phyloP scores from a whole-genome alignment of 2,329 filamentous ascomycete species.

The Beauveria bassiana region DNA sequence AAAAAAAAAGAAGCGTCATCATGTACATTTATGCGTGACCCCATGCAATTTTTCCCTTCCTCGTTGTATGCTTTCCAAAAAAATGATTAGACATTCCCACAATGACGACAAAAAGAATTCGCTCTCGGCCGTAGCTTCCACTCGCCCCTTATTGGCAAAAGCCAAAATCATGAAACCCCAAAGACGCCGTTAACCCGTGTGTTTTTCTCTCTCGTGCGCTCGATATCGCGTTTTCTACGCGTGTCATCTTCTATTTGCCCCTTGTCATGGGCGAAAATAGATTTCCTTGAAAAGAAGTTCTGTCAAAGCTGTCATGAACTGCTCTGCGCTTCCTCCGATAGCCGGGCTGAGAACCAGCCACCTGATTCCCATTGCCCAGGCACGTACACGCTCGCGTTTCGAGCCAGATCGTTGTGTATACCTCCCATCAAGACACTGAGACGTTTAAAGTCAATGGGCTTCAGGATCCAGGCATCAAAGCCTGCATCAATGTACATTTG shows the following conservation, averaged over 20 bases:
- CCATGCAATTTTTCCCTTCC: not conserved
- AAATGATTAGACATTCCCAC: not conserved
- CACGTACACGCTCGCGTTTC: slow-evolving; percentile 58
- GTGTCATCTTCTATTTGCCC: not conserved
- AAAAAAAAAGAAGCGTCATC: not conserved
- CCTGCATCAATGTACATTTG: slow-evolving; percentile 66
- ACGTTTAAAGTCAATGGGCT: slow-evolving; percentile 75
- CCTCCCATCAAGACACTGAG: slow-evolving; percentile 62
- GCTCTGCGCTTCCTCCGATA: not conserved
- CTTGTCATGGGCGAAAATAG: not conserved
- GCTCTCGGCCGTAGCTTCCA: not conserved
- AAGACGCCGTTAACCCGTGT: not conserved
- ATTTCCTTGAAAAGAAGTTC: not conserved
- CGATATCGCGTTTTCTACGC: not conserved
- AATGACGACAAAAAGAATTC: not conserved
- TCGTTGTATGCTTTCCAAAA: not conserved
- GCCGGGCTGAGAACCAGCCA: slow-evolving; percentile 59
- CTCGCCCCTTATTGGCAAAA: too few species aligned
- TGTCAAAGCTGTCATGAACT: not conserved
- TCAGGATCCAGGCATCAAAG: slow-evolving; percentile 87
- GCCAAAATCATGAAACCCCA: not conserved
- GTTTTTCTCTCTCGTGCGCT: not conserved
- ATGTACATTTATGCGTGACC: not conserved
- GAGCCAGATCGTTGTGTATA: slow-evolving; percentile 52
- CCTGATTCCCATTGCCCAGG: slow-evolving; percentile 75